A percentile compares a stretch with the other conserved stretches of the same genome.
Evolutionary conservation across 1,139 yeast genomes (phyloP).

Genomic region (Yamadazyma friedrichii): DNA sequence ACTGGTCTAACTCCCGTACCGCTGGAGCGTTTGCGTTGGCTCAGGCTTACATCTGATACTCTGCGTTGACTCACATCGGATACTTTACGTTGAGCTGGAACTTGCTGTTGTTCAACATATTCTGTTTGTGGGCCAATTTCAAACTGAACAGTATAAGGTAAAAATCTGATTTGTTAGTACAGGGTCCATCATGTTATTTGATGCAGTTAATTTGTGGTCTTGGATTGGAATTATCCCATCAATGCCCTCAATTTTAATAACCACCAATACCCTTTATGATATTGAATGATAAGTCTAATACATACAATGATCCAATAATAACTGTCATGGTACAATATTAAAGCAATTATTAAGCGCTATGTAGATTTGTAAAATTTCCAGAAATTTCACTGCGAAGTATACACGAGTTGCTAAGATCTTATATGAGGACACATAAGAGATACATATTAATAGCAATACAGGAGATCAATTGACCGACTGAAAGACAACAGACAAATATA

Average conservation of each 20-base stretch:
- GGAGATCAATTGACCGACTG: too few species aligned
- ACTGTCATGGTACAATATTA: slow-evolving; percentile 48
- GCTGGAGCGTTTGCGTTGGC: slow-evolving; percentile 8
- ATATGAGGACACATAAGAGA: too few species aligned
- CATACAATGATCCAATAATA: slow-evolving; percentile 62
- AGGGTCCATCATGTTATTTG: background rate
- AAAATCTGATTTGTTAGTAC: slow-evolving; percentile 44
- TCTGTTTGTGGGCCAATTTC: slow-evolving; percentile 39
- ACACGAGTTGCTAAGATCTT: too few species aligned
- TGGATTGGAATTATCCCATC: too few species aligned
- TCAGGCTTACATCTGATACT: background rate
- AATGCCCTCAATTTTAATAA: too few species aligned
- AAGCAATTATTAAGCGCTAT: too few species aligned
- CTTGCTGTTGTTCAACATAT: background rate
- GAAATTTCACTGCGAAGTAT: background rate
- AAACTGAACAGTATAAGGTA: slow-evolving; percentile 73
- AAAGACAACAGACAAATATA: too few species aligned
- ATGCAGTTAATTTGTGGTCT: too few species aligned
- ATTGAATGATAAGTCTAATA: slow-evolving; percentile 18
- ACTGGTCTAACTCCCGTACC: slow-evolving; percentile 12
- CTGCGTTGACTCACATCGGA: background rate
- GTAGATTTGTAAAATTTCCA: background rate
- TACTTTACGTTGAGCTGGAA: slow-evolving; percentile 1
- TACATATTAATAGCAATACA: too few species aligned
- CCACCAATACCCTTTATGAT: too few species aligned